Evolutionary conservation across 2,329 filamentous ascomycete species (phyloP).

Genomic region (Neoscytalidium dimidiatum): DNA sequence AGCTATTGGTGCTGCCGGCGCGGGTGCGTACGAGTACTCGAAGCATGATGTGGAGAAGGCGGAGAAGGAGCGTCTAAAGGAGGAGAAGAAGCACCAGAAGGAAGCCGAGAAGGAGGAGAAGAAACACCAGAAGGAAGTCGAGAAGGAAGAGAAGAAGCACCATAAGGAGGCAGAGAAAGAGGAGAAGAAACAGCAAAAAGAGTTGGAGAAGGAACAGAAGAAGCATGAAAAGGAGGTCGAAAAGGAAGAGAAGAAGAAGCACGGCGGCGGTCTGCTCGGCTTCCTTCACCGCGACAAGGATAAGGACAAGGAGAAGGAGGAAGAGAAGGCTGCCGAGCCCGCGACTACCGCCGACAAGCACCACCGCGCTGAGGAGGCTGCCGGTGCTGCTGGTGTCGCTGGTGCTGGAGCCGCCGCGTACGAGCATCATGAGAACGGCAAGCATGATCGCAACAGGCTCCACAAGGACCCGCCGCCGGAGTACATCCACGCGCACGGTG

Average conservation of each 20-base stretch:
- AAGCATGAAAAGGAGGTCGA: constrained; percentile 22
- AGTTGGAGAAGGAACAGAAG: constrained; percentile 23
- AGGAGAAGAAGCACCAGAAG: constrained; percentile 27
- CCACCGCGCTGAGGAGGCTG: constrained; percentile 30
- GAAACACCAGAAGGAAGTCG: constrained; percentile 22
- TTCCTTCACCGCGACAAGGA: constrained; percentile 46
- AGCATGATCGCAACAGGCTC: constrained; percentile 37
- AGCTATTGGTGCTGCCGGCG: constrained; percentile 28
- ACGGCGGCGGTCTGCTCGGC: constrained; percentile 34
- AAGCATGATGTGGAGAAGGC: constrained; percentile 31
- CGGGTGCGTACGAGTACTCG: constrained; percentile 30
- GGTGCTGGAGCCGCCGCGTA: constrained; percentile 26
- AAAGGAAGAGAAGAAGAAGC: constrained; percentile 38
- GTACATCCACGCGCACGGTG: constrained; percentile 5
- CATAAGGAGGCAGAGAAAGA: constrained; percentile 24
- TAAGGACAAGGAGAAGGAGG: constrained; percentile 27
- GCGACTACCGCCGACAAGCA: constrained; percentile 10
- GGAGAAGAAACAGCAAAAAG: constrained; percentile 20
- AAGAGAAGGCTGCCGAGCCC: not conserved
- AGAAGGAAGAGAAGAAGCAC: constrained; percentile 26
- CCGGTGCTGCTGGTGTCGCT: constrained; percentile 25
- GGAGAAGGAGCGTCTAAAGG: constrained; percentile 21
- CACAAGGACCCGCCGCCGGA: constrained; percentile 45
- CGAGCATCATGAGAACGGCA: constrained; percentile 25
- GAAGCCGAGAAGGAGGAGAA: constrained; percentile 19